Base-by-base conservation (phyloP, 257 asterid species). In the Misopates orontium region DNA sequence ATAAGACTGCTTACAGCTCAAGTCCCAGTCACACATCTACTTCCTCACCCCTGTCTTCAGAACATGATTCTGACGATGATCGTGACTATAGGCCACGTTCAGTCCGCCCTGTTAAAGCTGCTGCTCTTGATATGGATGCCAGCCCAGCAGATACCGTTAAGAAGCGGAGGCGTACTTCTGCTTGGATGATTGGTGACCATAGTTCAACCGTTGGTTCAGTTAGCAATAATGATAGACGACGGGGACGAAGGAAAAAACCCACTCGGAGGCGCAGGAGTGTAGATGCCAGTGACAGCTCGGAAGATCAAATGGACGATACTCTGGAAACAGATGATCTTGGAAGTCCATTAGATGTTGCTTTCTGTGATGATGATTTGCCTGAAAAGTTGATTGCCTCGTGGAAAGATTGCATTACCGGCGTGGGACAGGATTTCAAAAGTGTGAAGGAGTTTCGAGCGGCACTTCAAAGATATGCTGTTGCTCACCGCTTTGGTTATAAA, bases 101-200 rank as follows among this genome's bases (percentile, higher is more conserved):
- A 44, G 68, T 55, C 70, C 75, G 62, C 41, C 77, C 71, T 50
- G 62, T 71, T 77, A 77, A 68, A 66, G 78, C 73, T 71, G 52
- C 54, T 64, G 76, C 60, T 71, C 67, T 82, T 57, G 82, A 79
- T 70, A 64, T 62, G 36, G 67, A 65, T 75, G 77, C 79, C 64
- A 83, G 94, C 72, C 98, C 98, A 51, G 96, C 98, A 71, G 96
- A 85, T 58, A 87, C 96, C 14, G 98, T 91, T 32, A 91, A 91
- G 80, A 89, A 87, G 87, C 80, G 98, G 66, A 85, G 98, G 75
- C 90, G 96, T 24, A 80, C 83, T 63, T 83, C 91, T 74, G 78
- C 89, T 17, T 74, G 86, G 86, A 83, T 65, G 74, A 60, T 75
- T 78, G 89, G 85, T 76, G 76, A 81, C 53, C 75, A 75, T 39